Evolutionary conservation across 202 grass and related monocot genomes (phyloP).

Genomic region (Schoenoplectus tabernaemontani): DNA sequence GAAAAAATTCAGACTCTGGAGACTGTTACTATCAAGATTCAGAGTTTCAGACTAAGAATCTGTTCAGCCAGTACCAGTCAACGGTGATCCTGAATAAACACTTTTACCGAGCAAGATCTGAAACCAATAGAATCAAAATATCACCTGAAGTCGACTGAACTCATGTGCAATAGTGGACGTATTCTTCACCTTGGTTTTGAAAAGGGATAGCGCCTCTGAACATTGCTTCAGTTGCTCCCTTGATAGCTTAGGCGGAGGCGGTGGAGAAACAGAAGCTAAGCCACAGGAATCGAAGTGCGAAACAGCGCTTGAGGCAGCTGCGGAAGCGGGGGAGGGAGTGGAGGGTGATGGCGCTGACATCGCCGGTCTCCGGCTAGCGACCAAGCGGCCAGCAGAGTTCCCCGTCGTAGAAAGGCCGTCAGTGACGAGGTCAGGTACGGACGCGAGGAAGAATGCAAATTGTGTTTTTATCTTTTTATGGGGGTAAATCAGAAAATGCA

Average conservation of each 20-base stretch:
- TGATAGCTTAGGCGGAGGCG: slow-evolving; percentile 10
- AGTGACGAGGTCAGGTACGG: no score
- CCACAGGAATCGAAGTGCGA: slow-evolving; percentile 23
- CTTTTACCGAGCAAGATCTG: not conserved
- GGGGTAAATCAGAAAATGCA: no score
- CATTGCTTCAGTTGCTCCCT: slow-evolving; percentile 29
- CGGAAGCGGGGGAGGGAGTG: slow-evolving; percentile 26
- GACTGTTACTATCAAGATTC: not conserved
- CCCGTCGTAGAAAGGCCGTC: no score
- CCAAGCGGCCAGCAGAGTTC: slow-evolving; percentile 32
- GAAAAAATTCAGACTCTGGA: not conserved
- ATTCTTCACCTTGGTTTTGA: slow-evolving; percentile 42
- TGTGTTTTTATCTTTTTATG: no score
- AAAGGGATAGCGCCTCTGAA: slow-evolving; percentile 38
- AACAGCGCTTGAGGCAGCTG: slow-evolving; percentile 26
- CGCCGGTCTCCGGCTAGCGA: slow-evolving; percentile 25
- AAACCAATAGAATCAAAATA: not conserved
- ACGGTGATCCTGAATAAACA: not conserved
- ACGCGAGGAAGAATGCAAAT: no score
- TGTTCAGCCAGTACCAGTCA: not conserved
- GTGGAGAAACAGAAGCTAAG: not conserved
- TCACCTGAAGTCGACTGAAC: slow-evolving; percentile 49
- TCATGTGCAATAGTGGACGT: slow-evolving; percentile 29
- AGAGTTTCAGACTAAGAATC: not conserved
- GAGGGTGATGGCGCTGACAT: slow-evolving; percentile 33